A percentile compares a stretch with the other conserved stretches of the same genome.
phyloP scores from a whole-genome alignment of 2,329 filamentous ascomycete species.

The Ophiostoma ips region DNA sequence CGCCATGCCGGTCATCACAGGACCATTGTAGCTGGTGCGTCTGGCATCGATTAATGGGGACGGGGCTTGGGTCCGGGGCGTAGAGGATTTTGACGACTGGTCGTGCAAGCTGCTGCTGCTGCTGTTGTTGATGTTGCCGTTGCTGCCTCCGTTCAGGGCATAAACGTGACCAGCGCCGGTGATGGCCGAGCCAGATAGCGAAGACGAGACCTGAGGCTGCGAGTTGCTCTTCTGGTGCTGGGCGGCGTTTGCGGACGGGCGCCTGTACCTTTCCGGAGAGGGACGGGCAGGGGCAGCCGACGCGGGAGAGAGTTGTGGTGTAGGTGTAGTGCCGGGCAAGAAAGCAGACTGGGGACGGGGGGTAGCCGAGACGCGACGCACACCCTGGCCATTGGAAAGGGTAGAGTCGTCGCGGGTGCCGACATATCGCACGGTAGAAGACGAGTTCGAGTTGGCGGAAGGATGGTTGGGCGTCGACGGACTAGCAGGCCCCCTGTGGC shows the following conservation, averaged over 20 bases:
- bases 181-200: constrained; percentile 38
- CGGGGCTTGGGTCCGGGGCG: constrained; percentile 21
- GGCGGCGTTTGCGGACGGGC: constrained; percentile 37
- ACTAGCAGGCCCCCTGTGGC: constrained; percentile 22
- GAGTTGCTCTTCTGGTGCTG: constrained; percentile 8
- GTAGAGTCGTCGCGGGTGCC: constrained; percentile 39
- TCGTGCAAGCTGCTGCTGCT: constrained; percentile 23
- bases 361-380: constrained; percentile 24
- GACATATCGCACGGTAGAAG: constrained; percentile 20
- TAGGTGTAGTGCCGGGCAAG: constrained; percentile 26
- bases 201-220: constrained; percentile 18
- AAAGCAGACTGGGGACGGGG: constrained; percentile 30
- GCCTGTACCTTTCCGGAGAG: constrained; percentile 73
- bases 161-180: constrained; percentile 37
- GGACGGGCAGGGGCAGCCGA: constrained; percentile 49
- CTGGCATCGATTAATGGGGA: constrained; percentile 22
- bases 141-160: constrained; percentile 26
- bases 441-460: constrained; percentile 24
- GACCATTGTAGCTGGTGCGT: constrained; percentile 39
- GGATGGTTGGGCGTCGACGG: constrained; percentile 27
- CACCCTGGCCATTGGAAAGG: constrained; percentile 23
- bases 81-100: constrained; percentile 19
- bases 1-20: constrained; percentile 29
- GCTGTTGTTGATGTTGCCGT: neutral
- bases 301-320: constrained; percentile 41